These are phyloP conservation scores for Syzygium malaccense DNA, from an alignment of 441 rosid genomes.

Conservation along the genomic window DNA sequence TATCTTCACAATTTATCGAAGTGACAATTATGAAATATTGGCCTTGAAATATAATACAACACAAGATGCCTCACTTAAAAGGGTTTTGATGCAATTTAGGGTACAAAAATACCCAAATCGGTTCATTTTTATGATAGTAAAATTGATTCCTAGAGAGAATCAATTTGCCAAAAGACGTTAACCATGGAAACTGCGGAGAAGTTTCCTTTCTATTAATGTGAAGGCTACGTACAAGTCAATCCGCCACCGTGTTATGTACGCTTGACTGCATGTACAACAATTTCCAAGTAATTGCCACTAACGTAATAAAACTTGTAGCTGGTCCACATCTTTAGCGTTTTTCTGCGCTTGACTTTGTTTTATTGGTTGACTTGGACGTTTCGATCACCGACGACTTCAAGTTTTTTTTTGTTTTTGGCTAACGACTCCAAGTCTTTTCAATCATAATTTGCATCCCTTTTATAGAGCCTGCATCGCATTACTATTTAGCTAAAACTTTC, in stretches of 20 bases:
- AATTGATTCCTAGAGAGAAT: neutral
- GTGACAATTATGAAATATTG: neutral
- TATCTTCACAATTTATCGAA: neutral
- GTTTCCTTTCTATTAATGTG: neutral
- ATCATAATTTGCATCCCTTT: too few relatives aligned
- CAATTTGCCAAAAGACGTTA: neutral
- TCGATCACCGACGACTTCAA: neutral
- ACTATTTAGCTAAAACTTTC: too few relatives aligned
- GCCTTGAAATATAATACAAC: neutral
- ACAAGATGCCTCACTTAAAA: neutral
- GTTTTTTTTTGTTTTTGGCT: too few relatives aligned
- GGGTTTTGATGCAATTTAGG: neutral
- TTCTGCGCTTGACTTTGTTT: neutral
- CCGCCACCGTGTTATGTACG: neutral
- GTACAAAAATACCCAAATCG: neutral
- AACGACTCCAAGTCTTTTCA: neutral
- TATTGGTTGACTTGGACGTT: neutral
- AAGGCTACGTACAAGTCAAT: too few relatives aligned
- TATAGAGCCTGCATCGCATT: too few relatives aligned
- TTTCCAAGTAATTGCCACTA: neutral
- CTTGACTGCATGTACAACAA: neutral
- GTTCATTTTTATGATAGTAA: rapidly evolving
- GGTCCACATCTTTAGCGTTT: neutral
- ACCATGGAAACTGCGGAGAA: neutral
- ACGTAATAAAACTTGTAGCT: neutral